Base-by-base conservation (phyloP, 2,329 filamentous ascomycete species). In the Cytospora piceicola region DNA sequence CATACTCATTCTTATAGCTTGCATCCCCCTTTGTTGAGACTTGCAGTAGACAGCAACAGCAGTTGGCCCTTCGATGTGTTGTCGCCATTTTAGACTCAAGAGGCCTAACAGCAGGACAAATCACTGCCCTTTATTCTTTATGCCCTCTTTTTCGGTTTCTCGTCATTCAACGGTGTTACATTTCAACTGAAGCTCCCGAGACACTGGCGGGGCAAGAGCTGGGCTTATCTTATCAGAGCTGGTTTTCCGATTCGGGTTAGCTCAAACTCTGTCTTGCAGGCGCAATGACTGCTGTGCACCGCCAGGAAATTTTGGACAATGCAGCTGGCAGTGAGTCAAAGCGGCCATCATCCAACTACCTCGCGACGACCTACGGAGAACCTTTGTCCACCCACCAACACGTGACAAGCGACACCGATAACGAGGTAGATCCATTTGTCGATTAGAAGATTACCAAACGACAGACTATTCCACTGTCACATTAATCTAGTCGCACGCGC, bases 311-410 rank as follows among this genome's bases (percentile, higher is more conserved):
- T 49, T 49, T 49, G 46, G 46, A 49, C 46, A 49, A 49, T 7
- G 46, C 46, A 49, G 46, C 46, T 49, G 46, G 46, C 46, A 49
- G 46, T 49, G 46, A 49, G 7, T 49, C 46, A 49, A 49, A 49
- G n/a, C 46, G 46, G 46, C 46, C 46, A 49, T 49, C 46, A 49
- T 24, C 46, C n/a, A 22, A 49, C 46, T 49, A 49, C 46, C 46
- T 49, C 46, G 46, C 46, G 46, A 49, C 46, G 46, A 49, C 46
- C 11, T 24, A 49, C n/a, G n/a, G 20, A 24, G 22, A 22, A 49
- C 4, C 46, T 24, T 49, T 49, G 46, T 49, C 46, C 20, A 49
- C n/a, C n/a, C 24, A 49, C 46, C 46, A 20, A 20, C 46, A 49
- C 46, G 46, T 24, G 46, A 49, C 46, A 49, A 49, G 24, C 46